Percentiles rank a stretch among this genome's conserved stretches.
Evolutionary conservation across 1,139 yeast genomes (phyloP).

Genomic region (Geotrichum restrictum): DNA sequence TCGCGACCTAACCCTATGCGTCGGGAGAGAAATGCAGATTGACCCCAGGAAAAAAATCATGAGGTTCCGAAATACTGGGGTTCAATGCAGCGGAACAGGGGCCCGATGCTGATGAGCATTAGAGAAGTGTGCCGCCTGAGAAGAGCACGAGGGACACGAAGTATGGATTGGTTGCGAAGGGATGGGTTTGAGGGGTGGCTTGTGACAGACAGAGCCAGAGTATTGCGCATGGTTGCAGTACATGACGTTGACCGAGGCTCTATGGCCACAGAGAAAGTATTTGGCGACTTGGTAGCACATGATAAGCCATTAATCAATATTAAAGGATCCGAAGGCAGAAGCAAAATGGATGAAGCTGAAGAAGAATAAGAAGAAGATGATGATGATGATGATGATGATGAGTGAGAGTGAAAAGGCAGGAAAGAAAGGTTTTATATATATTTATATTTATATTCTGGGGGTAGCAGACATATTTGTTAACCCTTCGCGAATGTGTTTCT

Average conservation of each 20-base stretch:
- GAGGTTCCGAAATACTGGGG: too few species aligned
- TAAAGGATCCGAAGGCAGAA: too few species aligned
- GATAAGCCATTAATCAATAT: neutral
- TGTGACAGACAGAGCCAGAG: constrained; percentile 20
- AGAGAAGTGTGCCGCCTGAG: neutral
- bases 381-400: neutral
- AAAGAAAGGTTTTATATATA: neutral
- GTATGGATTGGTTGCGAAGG: constrained; percentile 17
- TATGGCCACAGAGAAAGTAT: constrained; percentile 20
- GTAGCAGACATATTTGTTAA: too few species aligned
- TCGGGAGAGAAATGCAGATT: neutral
- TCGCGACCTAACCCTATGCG: neutral
- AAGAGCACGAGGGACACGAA: constrained; percentile 11
- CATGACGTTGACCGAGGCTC: constrained; percentile 19
- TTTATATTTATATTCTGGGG: neutral
- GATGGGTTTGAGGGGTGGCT: constrained; percentile 18
- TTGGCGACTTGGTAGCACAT: constrained; percentile 21
- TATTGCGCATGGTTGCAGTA: constrained; percentile 18
- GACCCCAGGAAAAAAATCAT: neutral
- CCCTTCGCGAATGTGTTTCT: too few species aligned
- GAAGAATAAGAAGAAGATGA: neutral
- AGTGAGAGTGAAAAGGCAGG: neutral
- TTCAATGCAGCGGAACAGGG: constrained; percentile 4
- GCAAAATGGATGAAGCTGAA: neutral
- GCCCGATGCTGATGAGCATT: neutral